phyloP scores from a whole-genome alignment of 345 rosid genomes.

The Hypericum perforatum region DNA sequence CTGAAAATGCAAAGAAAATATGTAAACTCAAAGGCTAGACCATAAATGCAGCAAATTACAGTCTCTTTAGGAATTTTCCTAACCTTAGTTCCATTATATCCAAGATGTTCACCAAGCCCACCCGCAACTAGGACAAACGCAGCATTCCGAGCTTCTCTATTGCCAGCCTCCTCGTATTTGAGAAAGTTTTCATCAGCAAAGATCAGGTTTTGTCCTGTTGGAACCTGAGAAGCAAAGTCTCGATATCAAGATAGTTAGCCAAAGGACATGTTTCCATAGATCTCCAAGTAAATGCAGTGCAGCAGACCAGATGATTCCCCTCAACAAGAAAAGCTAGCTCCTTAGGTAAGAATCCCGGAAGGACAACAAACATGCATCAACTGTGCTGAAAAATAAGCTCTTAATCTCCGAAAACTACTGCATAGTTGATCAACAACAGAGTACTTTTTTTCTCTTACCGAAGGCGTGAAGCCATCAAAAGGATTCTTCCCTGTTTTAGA shows the following conservation, averaged over 20 bases:
- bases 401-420: too few species aligned
- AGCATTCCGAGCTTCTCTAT: conserved; percentile 67
- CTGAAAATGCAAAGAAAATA: too few species aligned
- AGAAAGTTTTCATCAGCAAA: conserved; percentile 60
- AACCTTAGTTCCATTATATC: conserved; percentile 97
- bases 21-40: not conserved
- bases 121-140: conserved; percentile 97
- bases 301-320: too few species aligned
- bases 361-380: too few species aligned
- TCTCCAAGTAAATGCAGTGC: not conserved
- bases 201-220: conserved; percentile 67
- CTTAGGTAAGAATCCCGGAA: too few species aligned
- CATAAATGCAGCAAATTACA: not conserved
- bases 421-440: not conserved
- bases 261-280: not conserved
- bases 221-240: conserved; percentile 41
- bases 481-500: conserved; percentile 89
- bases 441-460: conserved; percentile 35
- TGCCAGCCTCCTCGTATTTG: conserved; percentile 63
- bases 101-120: conserved; percentile 97
- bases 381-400: too few species aligned
- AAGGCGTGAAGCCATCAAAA: conserved; percentile 90
- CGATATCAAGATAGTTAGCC: too few species aligned
- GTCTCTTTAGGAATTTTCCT: not conserved
- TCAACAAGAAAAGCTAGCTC: too few species aligned